Evolutionary conservation across 2,329 filamentous ascomycete species (phyloP).

Genomic region (Fusarium sp.): DNA sequence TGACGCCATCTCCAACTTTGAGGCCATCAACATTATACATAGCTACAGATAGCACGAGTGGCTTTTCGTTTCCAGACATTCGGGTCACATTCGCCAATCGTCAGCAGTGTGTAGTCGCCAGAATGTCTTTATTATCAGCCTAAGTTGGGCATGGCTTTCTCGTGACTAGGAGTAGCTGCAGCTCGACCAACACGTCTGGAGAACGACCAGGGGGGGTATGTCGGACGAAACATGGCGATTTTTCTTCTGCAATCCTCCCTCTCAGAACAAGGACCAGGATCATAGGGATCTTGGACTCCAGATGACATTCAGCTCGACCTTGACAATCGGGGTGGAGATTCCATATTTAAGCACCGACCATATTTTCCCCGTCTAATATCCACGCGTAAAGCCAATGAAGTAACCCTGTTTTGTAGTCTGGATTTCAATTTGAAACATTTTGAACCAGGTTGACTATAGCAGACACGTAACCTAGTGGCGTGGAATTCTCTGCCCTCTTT

Average conservation of each 20-base stretch:
- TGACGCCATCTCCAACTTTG: slow-evolving; percentile 18
- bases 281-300: slow-evolving; percentile 8
- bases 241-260: neutral
- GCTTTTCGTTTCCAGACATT: slow-evolving; percentile 1
- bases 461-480: slow-evolving; percentile 25
- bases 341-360: slow-evolving; percentile 21
- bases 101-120: slow-evolving; percentile 29
- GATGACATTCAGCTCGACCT: slow-evolving; percentile 19
- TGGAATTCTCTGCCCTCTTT: slow-evolving; percentile 16
- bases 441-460: slow-evolving; percentile 21
- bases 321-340: neutral
- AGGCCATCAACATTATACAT: slow-evolving; percentile 2
- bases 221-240: slow-evolving; percentile 26
- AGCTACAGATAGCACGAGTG: neutral
- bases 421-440: slow-evolving; percentile 25
- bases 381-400: slow-evolving; percentile 17
- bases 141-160: slow-evolving; percentile 15
- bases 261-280: slow-evolving; percentile 9
- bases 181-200: slow-evolving; percentile 8
- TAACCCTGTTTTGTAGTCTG: slow-evolving; percentile 12
- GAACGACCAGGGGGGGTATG: neutral
- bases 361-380: slow-evolving; percentile 4
- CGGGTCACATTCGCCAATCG: slow-evolving; percentile 25
- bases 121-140: slow-evolving; percentile 6
- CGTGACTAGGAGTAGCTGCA: slow-evolving; percentile 27